Evolutionary conservation across 176 grass and related monocot genomes (phyloP), one percentile per base, ranked within the genome.

Genomic region (Panicum miliaceum): DNA sequence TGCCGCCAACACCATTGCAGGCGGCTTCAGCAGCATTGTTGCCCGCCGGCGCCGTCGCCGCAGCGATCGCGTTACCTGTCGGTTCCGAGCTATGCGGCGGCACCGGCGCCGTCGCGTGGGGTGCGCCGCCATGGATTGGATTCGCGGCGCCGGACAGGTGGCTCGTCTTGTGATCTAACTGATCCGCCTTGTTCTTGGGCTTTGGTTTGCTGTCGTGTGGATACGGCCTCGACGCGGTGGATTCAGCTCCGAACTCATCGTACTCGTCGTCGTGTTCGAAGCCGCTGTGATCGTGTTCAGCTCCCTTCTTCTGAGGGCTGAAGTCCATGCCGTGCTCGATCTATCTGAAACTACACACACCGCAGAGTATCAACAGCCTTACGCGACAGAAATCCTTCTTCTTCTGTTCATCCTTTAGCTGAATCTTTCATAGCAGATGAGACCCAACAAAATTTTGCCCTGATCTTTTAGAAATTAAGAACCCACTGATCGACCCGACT

Each of bases 261-360:
- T 66, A 65, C 18, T 63, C 78, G 46, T 86, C 78, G 46, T 86
- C 78, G 53, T 88, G 46, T 16, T 81, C 83, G 29, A 90, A 86
- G 72, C 83, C 82, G 54, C 29, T 36, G 22, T 37, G 36, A 23
- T 81, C 68, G 12, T 63, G 53, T 46, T 72, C 83, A 0, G 6
- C 6, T 15, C 83, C 82, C 25, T 58, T 86, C 77, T 50, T 85
- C 20, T 90, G 88, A 46, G 88, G 88, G 46, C 88, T 90, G 71
- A 90, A 90, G 85, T 86, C 88, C 88, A 90, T 90, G 71, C 64
- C 88, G 83, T 86, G 78, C 26, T 76, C 64, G 20, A 63, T 5
- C 69, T 84, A 71, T 63, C 83, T 89, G 88, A 82, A 89, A 85
- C 19, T 47, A 80, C 47, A 79, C 41, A 53, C 7, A 34, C 56